Evolutionary conservation across 139 green algal species (phyloP), one percentile per base, ranked within the genome.

Genomic region (Parachlorella kessleri): DNA sequence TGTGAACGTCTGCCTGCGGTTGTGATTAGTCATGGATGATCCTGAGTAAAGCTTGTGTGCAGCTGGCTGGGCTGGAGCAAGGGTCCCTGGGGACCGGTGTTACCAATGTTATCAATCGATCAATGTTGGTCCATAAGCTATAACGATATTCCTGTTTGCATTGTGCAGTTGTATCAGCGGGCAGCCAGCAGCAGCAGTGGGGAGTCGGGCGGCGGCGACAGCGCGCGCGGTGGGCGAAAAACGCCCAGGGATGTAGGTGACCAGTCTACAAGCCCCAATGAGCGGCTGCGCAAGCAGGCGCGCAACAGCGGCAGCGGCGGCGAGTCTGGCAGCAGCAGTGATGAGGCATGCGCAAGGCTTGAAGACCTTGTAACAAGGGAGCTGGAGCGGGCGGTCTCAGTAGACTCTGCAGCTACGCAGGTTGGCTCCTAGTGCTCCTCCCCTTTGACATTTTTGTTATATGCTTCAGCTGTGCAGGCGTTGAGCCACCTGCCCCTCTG

Each of bases 271-370:
- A 81, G 72, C 63, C 82, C 82, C 30, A 87, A 87, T 66, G 82
- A 84, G 28, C 76, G 82, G 3, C 70, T 78, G 33, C 63, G 82
- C 38, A 87, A 87, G 66, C 82, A 87, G 53, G 74, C 78, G 67
- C 35, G 54, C 32, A 40, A 42, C 42, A 59, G 0, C 21, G 48
- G 21, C 21, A 18, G 14, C 14, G 14, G 14, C 14, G 48, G 21
- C 14, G 48, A 59, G 14, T 59, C 21, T 18, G 14, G 48, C 48
- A 59, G 48, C 21, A 28, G 14, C 14, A 18, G 21, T 59, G 48
- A 59, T 59, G 48, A 28, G 48, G 14, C 48, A n/a, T n/a, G n/a
- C n/a, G n/a, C n/a, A n/a, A n/a, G n/a, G n/a, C n/a, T n/a, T n/a
- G n/a, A n/a, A n/a, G n/a, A n/a, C n/a, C n/a, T n/a, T n/a, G n/a